Conservation (phyloP, 2,329 filamentous ascomycete genomes). For the Juglanconis juglandina region DNA sequence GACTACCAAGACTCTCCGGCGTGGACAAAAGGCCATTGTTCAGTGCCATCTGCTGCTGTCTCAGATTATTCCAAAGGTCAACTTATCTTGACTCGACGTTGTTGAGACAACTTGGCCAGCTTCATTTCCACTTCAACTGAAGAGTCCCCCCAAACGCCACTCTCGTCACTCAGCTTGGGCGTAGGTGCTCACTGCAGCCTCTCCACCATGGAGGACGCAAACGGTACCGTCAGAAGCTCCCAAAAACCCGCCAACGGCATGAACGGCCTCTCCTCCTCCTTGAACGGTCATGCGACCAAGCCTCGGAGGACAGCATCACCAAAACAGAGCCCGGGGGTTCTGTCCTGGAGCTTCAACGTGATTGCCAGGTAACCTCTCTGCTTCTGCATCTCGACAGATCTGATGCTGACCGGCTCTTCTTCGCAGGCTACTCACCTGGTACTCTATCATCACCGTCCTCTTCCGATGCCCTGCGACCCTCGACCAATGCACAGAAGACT, state of each 20-base stretch:
- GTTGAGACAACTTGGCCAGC: neutral
- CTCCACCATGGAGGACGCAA: constrained; percentile 37
- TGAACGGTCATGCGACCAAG: constrained; percentile 36
- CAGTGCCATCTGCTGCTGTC: neutral
- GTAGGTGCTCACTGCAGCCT: constrained; percentile 8
- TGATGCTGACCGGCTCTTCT: neutral
- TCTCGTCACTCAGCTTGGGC: constrained; percentile 8
- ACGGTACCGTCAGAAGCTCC: constrained; percentile 35
- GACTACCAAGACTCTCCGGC: neutral
- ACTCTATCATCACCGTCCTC: constrained; percentile 73
- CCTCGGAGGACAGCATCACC: constrained; percentile 29
- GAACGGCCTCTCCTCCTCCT: constrained; percentile 26
- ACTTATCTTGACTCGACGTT: neutral
- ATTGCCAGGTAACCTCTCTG: constrained; percentile 48
- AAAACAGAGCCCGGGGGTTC: constrained; percentile 27
- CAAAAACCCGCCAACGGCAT: constrained; percentile 26
- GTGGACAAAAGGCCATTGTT: neutral
- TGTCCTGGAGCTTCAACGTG: constrained; percentile 43
- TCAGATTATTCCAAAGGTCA: neutral
- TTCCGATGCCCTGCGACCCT: constrained; percentile 76
- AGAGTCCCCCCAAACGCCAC: neutral
- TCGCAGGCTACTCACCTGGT: constrained; percentile 76
- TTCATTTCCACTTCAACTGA: neutral
- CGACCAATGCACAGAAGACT: constrained; percentile 63
- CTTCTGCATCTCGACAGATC: neutral